These are phyloP conservation scores for Rhazya stricta DNA, from an alignment of 257 asterid genomes.

Conservation along the genomic window DNA sequence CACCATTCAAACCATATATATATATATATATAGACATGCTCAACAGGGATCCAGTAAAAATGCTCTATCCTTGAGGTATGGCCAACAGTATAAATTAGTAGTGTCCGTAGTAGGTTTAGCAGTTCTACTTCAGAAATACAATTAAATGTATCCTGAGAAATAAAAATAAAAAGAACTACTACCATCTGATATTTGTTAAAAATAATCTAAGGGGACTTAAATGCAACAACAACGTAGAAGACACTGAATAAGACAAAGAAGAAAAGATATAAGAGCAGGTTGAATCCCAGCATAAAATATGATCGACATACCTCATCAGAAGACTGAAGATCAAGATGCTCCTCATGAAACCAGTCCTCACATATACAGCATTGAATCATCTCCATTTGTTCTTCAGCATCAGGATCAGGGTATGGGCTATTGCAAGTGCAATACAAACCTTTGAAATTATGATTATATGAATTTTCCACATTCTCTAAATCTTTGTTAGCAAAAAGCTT, in stretches of 20 bases:
- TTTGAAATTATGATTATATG: constrained; percentile 83
- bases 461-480: constrained; percentile 55
- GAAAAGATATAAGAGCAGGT: not conserved
- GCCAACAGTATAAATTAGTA: too few species aligned
- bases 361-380: constrained; percentile 95
- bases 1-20: not conserved
- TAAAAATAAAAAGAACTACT: not conserved
- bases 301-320: constrained; percentile 53
- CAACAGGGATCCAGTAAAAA: too few species aligned
- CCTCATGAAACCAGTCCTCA: constrained; percentile 99
- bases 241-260: not conserved
- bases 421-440: constrained; percentile 95
- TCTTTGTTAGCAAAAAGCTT: constrained; percentile 85
- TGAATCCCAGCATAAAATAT: constrained; percentile 3
- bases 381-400: constrained; percentile 83
- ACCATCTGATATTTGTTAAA: not conserved
- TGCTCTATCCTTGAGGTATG: too few species aligned
- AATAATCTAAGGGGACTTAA: not conserved
- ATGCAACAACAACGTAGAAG: not conserved
- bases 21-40: too few species aligned
- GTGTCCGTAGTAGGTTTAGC: too few species aligned
- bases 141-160: not conserved
- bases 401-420: constrained; percentile 89
- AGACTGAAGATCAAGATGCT: constrained; percentile 72
- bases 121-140: too few species aligned